Evolutionary conservation across 495 filamentous ascomycete genomes (phyloP).

Genomic region (Aspergillus funiculosus): DNA sequence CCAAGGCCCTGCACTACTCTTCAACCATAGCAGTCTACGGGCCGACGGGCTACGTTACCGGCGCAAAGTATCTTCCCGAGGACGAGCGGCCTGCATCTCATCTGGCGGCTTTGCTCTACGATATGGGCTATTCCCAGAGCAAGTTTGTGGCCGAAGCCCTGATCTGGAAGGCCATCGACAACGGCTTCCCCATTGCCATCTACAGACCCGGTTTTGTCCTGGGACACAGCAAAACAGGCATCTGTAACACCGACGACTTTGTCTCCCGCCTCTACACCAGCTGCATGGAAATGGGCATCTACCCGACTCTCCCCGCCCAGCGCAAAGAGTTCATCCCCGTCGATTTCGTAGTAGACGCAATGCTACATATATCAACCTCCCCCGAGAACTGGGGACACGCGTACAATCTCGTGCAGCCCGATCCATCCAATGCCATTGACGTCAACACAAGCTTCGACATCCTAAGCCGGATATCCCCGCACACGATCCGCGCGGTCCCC

Average conservation of each 20-base stretch:
- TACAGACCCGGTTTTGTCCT: slow-evolving; percentile 14
- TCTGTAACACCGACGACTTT: slow-evolving; percentile 19
- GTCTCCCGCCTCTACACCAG: slow-evolving; percentile 8
- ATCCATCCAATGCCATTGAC: too few species aligned
- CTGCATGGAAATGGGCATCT: slow-evolving; percentile 11
- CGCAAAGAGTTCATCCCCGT: slow-evolving; percentile 13
- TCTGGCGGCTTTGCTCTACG: slow-evolving; percentile 3
- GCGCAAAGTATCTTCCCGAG: slow-evolving; percentile 2
- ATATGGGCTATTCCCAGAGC: slow-evolving; percentile 17
- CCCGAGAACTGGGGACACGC: slow-evolving; percentile 7
- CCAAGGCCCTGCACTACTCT: slow-evolving; percentile 16
- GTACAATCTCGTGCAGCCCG: slow-evolving; percentile 14
- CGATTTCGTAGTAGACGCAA: slow-evolving; percentile 9
- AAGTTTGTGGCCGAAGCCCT: slow-evolving; percentile 15
- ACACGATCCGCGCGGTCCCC: too few species aligned
- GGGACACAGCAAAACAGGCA: slow-evolving; percentile 10
- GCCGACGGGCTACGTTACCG: neutral
- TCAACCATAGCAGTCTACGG: slow-evolving; percentile 17
- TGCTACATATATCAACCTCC: slow-evolving; percentile 8
- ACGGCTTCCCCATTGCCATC: slow-evolving; percentile 16
- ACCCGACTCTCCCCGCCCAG: slow-evolving; percentile 11
- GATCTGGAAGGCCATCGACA: slow-evolving; percentile 9
- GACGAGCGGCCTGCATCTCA: slow-evolving; percentile 5
- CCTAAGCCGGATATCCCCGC: too few species aligned
- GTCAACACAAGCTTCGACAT: too few species aligned